phyloP scores from a whole-genome alignment of 208 protist genomes.

The Leishmania braziliensis region DNA sequence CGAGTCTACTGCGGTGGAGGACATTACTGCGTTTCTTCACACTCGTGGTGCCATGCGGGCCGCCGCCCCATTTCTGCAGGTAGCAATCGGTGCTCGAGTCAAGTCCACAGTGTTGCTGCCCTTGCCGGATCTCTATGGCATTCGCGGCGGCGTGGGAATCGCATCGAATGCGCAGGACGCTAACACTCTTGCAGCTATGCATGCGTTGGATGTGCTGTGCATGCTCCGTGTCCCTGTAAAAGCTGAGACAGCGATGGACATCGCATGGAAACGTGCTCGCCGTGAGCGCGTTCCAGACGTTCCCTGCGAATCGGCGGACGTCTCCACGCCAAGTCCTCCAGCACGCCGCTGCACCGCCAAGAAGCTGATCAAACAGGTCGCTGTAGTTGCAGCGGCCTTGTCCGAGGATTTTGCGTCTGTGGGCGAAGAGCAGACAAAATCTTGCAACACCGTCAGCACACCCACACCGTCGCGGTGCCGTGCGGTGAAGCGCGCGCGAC shows the following conservation, averaged over 20 bases:
- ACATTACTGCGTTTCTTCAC: constrained; percentile 53
- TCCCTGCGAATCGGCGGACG: constrained; percentile 4
- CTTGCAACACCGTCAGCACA: not conserved
- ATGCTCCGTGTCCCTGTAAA: constrained; percentile 50
- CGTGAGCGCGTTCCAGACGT: constrained; percentile 22
- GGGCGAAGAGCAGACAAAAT: not conserved
- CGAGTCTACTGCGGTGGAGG: constrained; percentile 48
- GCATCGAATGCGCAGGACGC: constrained; percentile 54
- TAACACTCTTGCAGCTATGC: constrained; percentile 75
- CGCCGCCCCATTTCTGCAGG: constrained; percentile 59
- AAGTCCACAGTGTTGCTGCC: constrained; percentile 84
- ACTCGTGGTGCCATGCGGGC: constrained; percentile 35
- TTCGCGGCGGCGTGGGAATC: constrained; percentile 85
- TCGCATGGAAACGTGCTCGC: constrained; percentile 23
- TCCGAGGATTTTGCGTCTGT: not conserved
- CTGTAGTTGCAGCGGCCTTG: not conserved
- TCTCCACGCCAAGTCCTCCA: constrained; percentile 36
- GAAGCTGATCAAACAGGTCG: constrained; percentile 7
- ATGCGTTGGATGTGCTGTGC: constrained; percentile 79
- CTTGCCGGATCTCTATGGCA: constrained; percentile 60
- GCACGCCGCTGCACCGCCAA: constrained; percentile 34
- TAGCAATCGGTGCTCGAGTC: constrained; percentile 42
- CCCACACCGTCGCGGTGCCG: constrained; percentile 8
- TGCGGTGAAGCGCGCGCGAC: constrained; percentile 33
- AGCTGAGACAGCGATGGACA: constrained; percentile 10